These are phyloP conservation scores for Seiridium unicorne DNA, from an alignment of 2,329 filamentous ascomycete species.

Conservation along the genomic window DNA sequence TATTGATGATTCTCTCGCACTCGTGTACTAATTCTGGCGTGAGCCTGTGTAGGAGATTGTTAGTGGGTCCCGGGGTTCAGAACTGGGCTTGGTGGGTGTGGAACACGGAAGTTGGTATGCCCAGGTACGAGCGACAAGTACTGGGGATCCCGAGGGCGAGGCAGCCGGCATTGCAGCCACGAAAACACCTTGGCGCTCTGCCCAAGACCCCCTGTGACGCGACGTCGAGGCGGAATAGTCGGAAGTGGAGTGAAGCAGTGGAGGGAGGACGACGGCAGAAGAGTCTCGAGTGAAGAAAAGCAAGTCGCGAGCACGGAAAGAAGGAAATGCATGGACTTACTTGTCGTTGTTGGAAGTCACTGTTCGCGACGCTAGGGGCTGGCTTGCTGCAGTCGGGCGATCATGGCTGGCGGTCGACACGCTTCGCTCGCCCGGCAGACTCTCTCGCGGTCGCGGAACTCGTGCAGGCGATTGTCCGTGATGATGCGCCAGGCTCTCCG, in stretches of 20 bases:
- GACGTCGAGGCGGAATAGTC: slow-evolving; percentile 9
- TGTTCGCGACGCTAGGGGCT: slow-evolving; percentile 41
- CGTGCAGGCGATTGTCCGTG: slow-evolving; percentile 58
- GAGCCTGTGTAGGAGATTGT: slow-evolving; percentile 32
- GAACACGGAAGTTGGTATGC: slow-evolving; percentile 8
- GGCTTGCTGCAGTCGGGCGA: slow-evolving; percentile 41
- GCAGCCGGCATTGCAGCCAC: slow-evolving; percentile 11
- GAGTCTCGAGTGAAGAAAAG: too few relatives aligned
- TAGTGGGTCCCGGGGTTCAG: slow-evolving; percentile 3
- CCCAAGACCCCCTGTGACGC: slow-evolving; percentile 7
- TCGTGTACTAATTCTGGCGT: slow-evolving; percentile 58
- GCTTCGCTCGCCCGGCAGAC: slow-evolving; percentile 50
- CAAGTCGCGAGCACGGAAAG: too few relatives aligned
- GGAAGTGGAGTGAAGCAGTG: neutral
- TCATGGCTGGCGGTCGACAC: slow-evolving; percentile 41
- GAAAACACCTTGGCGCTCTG: slow-evolving; percentile 8
- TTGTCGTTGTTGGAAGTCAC: slow-evolving; percentile 49
- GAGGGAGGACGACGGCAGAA: neutral
- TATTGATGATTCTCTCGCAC: slow-evolving; percentile 60
- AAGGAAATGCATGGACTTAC: slow-evolving; percentile 39
- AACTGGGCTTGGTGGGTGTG: slow-evolving; percentile 4
- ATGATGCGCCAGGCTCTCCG: slow-evolving; percentile 58
- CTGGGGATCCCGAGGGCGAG: slow-evolving; percentile 11
- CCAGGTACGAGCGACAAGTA: slow-evolving; percentile 11
- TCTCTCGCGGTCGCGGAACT: slow-evolving; percentile 52